Evolutionary conservation across 1,284 basidiomycete species (phyloP).

Genomic region (Cerioporus squamosus): DNA sequence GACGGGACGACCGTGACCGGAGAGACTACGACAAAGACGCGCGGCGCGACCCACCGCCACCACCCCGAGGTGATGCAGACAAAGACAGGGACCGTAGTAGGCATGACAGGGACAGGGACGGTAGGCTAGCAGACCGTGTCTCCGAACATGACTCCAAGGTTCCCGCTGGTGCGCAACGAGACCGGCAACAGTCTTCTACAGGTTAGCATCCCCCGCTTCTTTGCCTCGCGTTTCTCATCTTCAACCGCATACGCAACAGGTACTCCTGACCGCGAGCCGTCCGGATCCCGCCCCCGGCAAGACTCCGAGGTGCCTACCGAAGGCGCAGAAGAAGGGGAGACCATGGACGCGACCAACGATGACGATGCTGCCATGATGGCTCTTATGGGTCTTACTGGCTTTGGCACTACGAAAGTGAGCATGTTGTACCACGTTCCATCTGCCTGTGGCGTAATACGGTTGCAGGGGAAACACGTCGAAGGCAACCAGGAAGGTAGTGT

Average conservation of each 20-base stretch:
- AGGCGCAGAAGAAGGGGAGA: slow-evolving; percentile 59
- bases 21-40: slow-evolving; percentile 29
- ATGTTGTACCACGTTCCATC: not conserved
- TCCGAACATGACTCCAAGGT: slow-evolving; percentile 14
- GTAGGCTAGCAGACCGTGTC: slow-evolving; percentile 18
- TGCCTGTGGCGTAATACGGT: not conserved
- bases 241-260: not conserved
- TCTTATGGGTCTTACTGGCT: slow-evolving; percentile 90
- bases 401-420: slow-evolving; percentile 87
- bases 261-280: slow-evolving; percentile 18
- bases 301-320: slow-evolving; percentile 43
- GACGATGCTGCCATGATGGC: slow-evolving; percentile 86
- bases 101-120: slow-evolving; percentile 25
- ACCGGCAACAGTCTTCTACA: slow-evolving; percentile 17
- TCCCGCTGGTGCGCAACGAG: slow-evolving; percentile 12
- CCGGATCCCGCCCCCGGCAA: slow-evolving; percentile 23
- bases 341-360: slow-evolving; percentile 68
- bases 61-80: slow-evolving; percentile 14
- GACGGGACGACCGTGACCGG: slow-evolving; percentile 32
- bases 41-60: slow-evolving; percentile 24
- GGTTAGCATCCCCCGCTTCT: slow-evolving; percentile 15
- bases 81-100: slow-evolving; percentile 21
- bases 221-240: not conserved
- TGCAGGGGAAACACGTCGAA: slow-evolving; percentile 75
- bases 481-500: slow-evolving; percentile 83